Conservation (phyloP, 208 protist species). For the Leishmania major region DNA sequence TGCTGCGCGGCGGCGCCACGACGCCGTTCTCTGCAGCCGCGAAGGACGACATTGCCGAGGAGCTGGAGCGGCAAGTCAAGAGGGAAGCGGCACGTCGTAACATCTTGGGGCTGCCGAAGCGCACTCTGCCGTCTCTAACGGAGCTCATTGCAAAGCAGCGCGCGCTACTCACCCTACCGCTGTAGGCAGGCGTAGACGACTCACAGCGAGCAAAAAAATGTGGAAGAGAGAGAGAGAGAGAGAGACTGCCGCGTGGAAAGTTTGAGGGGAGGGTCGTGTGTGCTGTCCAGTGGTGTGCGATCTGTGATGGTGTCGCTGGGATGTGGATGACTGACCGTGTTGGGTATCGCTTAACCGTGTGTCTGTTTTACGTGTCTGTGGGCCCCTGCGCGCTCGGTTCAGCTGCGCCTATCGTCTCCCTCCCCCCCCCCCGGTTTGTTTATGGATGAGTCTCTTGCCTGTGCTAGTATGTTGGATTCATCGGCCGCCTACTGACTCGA, state of each 20-base stretch:
- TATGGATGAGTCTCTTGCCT: background rate
- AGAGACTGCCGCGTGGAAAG: background rate
- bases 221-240: background rate
- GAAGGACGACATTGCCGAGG: conserved; percentile 45
- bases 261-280: background rate
- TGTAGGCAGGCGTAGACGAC: conserved; percentile 22
- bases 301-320: background rate
- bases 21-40: conserved; percentile 52
- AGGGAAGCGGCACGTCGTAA: conserved; percentile 62
- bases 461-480: background rate
- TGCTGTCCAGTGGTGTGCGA: background rate
- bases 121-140: conserved; percentile 49
- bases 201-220: background rate
- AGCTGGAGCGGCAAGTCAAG: conserved; percentile 40
- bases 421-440: background rate
- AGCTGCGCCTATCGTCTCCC: background rate
- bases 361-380: background rate
- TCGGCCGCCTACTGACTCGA: background rate
- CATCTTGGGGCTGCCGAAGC: conserved; percentile 62
- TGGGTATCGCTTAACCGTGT: background rate
- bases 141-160: conserved; percentile 77
- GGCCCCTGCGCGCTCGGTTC: background rate
- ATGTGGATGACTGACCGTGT: background rate
- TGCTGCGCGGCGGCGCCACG: conserved; percentile 33
- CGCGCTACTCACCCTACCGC: conserved; percentile 66